Base-by-base conservation (phyloP, 345 rosid species). In the Citropsis articulata region DNA sequence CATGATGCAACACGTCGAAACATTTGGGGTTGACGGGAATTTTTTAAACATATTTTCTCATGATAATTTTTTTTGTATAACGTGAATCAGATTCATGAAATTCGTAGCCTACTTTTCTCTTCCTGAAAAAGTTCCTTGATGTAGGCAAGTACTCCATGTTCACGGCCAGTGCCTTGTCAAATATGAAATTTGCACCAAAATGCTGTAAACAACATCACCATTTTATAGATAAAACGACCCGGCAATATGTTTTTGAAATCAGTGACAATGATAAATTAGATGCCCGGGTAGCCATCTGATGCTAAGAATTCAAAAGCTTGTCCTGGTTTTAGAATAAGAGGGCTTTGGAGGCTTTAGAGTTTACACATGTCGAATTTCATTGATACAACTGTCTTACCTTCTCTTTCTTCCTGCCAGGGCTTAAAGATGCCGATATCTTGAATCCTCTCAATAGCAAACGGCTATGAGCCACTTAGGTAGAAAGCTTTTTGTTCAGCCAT, bases 321-420 rank as follows among this genome's bases (percentile, higher is more conserved):
- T 73, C 68, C 10, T 25, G 33, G 9, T 38, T 16, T 35, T 14
- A 4, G 14, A 24, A 33, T 13, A 24, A 56, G 50, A 12, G n/a
- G 16, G 10, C 28, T n/a, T 57, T 72, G 9, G 6, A 24, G 31
- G 75, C 50, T 56, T 57, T 30, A 53, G 9, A 9, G 27, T 53
- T 57, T 3, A 0, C 0, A 21, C 8, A 3, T 28, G 42, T 30
- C 5, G 74, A 71, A 7, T 18, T 28, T 56, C 6, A 71, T 53
- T 30, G 60, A 50, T 61, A 42, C n/a, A 19, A 40, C 65, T 19
- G 18, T 65, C 30, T 55, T 30, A 22, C 24, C 31, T 72, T n/a
- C 57, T 7, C 21, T 63, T 66, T 71, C 70, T 25, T 22, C 21
- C 13, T 38, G 73, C 69, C 83, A 81, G 80, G 83, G 76, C 8